phyloP scores from a whole-genome alignment of 805 yeast genomes.

The Kodamaea neixiangensis region DNA sequence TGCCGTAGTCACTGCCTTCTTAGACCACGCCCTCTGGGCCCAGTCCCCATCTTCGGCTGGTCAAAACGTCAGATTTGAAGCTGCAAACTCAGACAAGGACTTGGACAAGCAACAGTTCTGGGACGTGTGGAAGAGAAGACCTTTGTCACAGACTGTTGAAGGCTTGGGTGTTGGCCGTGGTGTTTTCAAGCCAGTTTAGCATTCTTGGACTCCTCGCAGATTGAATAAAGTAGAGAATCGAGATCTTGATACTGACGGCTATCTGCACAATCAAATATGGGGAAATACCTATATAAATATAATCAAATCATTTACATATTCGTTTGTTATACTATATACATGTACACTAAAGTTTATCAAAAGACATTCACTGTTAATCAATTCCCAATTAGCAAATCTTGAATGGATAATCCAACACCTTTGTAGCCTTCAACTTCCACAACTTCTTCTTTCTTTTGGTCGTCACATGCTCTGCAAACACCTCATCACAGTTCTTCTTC shows the following conservation, averaged over 20 bases:
- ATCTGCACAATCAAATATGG: constrained; percentile 2
- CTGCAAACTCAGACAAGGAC: constrained; percentile 41
- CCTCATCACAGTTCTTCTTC: constrained; percentile 63
- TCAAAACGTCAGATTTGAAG: constrained; percentile 37
- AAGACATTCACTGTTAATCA: not conserved
- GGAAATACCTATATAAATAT: not conserved
- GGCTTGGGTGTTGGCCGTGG: constrained; percentile 73
- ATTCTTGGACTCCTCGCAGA: constrained; percentile 7
- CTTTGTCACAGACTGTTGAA: constrained; percentile 75
- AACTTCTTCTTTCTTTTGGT: constrained; percentile 85
- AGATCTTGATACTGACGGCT: not conserved
- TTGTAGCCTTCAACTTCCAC: constrained; percentile 84
- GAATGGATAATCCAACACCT: constrained; percentile 83
- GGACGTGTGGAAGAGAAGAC: constrained; percentile 80
- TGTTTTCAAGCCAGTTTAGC: constrained; percentile 36
- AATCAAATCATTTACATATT: not conserved
- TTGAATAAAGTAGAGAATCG: constrained; percentile 15
- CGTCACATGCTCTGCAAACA: constrained; percentile 79
- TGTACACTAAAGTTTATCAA: not conserved
- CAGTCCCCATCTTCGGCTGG: constrained; percentile 43
- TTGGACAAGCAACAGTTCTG: constrained; percentile 58
- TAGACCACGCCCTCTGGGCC: constrained; percentile 43
- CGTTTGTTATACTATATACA: not conserved
- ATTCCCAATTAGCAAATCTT: constrained; percentile 30
- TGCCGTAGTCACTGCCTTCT: constrained; percentile 37